Evolutionary conservation across 306 rosid species (phyloP).

Genomic region (Prosopis cineraria): DNA sequence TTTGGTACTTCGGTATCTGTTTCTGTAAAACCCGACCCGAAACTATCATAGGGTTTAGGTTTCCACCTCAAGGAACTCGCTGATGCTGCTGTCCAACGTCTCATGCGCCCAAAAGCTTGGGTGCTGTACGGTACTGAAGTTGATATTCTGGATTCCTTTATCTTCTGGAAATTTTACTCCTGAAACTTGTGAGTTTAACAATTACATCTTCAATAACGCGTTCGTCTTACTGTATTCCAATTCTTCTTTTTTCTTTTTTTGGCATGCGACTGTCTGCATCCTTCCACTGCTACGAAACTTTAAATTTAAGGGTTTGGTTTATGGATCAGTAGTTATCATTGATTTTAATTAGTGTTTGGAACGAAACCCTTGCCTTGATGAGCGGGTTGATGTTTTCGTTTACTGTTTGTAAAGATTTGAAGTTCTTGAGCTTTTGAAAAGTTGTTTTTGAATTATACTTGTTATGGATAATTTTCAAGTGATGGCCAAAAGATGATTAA

Average conservation of each 20-base stretch:
- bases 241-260: not conserved
- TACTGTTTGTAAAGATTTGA: not conserved
- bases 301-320: not conserved
- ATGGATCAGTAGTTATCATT: not conserved
- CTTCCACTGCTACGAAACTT: not conserved
- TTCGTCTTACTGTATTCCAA: not conserved
- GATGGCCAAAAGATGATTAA: not conserved
- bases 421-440: not conserved
- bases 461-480: not conserved
- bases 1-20: no score
- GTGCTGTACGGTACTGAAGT: not conserved
- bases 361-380: not conserved
- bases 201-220: not conserved
- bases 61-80: no score
- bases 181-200: not conserved
- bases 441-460: not conserved
- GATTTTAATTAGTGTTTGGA: not conserved
- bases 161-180: not conserved
- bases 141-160: not conserved
- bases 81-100: no score
- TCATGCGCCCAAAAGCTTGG: no score
- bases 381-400: not conserved
- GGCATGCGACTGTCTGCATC: not conserved
- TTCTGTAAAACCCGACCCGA: no score
- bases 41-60: no score